A percentile compares a stretch with the other conserved stretches of the same genome.
phyloP scores from a whole-genome alignment of 2,329 filamentous ascomycete genomes.

The Microsporum canis region DNA sequence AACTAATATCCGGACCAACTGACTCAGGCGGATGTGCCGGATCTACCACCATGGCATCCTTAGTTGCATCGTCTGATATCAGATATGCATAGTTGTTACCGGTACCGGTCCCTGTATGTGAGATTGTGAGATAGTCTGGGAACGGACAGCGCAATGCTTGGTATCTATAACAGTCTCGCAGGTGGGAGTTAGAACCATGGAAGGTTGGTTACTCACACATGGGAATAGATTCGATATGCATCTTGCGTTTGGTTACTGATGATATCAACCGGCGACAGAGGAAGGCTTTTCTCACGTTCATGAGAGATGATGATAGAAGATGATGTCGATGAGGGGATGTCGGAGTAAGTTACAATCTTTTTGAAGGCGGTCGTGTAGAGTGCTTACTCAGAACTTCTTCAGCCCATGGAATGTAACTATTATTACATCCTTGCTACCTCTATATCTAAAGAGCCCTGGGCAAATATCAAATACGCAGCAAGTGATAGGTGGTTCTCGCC shows the following conservation, averaged over 20 bases:
- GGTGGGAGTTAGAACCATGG: background rate
- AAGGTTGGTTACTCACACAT: conserved; percentile 36
- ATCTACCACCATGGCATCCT: conserved; percentile 42
- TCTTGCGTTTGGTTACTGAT: conserved; percentile 20
- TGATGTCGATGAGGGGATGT: background rate
- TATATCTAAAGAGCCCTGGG: background rate
- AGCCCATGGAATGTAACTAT: background rate
- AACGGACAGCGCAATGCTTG: background rate
- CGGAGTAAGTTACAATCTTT: background rate
- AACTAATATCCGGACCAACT: conserved; percentile 13
- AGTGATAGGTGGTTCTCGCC: background rate
- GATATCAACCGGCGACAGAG: conserved; percentile 3
- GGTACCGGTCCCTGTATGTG: conserved; percentile 14
- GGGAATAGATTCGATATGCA: conserved; percentile 44
- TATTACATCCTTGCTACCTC: background rate
- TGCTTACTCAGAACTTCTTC: background rate
- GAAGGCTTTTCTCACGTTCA: conserved; percentile 5
- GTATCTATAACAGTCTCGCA: background rate
- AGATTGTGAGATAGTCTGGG: background rate
- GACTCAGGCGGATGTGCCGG: conserved; percentile 42
- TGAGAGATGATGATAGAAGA: background rate
- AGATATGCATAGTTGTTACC: conserved; percentile 45
- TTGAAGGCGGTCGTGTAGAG: no score
- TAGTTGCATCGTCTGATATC: conserved; percentile 39
- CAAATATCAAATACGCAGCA: background rate